phyloP scores from a whole-genome alignment of 2,329 filamentous ascomycete genomes.

The Claviceps sp. region DNA sequence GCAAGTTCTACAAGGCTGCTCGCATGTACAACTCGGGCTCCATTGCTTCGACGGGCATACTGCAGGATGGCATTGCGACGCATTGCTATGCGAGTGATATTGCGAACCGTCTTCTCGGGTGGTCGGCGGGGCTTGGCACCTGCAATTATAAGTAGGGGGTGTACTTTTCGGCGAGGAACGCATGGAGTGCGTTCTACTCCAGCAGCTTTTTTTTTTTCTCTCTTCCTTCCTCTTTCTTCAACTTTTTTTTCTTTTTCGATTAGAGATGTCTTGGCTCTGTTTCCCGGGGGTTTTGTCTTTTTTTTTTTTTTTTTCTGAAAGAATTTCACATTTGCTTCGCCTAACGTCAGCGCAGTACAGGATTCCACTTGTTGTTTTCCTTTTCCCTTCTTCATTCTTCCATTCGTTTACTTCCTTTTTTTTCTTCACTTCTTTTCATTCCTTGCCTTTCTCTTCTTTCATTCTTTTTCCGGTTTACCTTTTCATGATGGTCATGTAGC shows the following conservation, averaged over 20 bases:
- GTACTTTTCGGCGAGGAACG: background rate
- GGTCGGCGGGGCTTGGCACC: background rate
- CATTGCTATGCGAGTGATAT: conserved; percentile 38
- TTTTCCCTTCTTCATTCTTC: background rate
- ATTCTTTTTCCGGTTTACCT: background rate
- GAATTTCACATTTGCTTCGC: too few relatives aligned
- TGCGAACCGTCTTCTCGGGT: conserved; percentile 15
- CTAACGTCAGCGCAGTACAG: too few relatives aligned
- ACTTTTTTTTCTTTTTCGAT: background rate
- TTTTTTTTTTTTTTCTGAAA: background rate
- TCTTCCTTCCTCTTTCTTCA: background rate
- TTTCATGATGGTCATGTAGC: background rate
- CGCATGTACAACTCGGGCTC: conserved; percentile 38
- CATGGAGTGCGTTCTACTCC: background rate
- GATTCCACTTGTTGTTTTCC: too few relatives aligned
- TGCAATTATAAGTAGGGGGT: background rate
- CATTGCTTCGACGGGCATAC: conserved; percentile 21
- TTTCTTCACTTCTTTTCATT: background rate
- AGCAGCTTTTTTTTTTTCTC: too few relatives aligned
- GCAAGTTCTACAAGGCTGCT: conserved; percentile 29
- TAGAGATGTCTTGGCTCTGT: background rate
- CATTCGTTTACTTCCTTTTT: background rate
- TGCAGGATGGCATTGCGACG: conserved; percentile 28
- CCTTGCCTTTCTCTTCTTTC: background rate
- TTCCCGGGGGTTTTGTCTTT: too few relatives aligned